Evolutionary conservation across 2,329 filamentous ascomycete species (phyloP).

Genomic region (Thielaviopsis punctulata): DNA sequence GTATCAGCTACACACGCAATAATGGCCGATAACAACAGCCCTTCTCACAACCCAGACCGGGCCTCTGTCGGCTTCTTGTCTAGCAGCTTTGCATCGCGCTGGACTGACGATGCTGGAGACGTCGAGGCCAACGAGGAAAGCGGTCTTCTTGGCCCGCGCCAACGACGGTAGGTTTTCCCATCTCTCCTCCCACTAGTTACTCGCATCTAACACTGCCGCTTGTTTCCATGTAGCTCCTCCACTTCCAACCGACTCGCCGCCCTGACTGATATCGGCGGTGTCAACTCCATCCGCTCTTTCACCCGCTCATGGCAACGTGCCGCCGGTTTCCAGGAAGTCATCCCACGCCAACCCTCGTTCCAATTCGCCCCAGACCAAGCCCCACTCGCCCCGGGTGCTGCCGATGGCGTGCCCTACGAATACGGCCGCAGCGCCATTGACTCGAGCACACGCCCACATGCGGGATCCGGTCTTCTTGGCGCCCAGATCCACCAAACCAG

Average conservation of each 20-base stretch:
- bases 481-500: slow-evolving; percentile 30
- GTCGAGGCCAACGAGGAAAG: slow-evolving; percentile 4
- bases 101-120: slow-evolving; percentile 6
- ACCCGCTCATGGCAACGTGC: slow-evolving; percentile 84
- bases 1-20: no score
- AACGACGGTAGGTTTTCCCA: slow-evolving; percentile 6
- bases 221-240: slow-evolving; percentile 31
- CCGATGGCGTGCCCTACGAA: slow-evolving; percentile 4
- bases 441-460: slow-evolving; percentile 15
- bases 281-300: slow-evolving; percentile 90
- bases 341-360: slow-evolving; percentile 62
- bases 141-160: slow-evolving; percentile 5
- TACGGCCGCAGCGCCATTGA: slow-evolving; percentile 13
- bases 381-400: slow-evolving; percentile 19
- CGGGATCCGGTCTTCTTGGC: slow-evolving; percentile 29
- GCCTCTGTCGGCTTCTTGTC: slow-evolving; percentile 7
- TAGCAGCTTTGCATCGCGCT: slow-evolving; percentile 10
- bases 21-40: slow-evolving; percentile 8
- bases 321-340: slow-evolving; percentile 72
- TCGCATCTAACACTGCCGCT: not conserved
- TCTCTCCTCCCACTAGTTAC: not conserved
- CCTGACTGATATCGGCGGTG: slow-evolving; percentile 60
- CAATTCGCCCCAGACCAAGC: slow-evolving; percentile 42
- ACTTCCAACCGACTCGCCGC: slow-evolving; percentile 38
- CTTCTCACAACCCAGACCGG: slow-evolving; percentile 4